A percentile compares a stretch with the other conserved stretches of the same genome.
phyloP scores from a whole-genome alignment of 2,329 filamentous ascomycete genomes.

The Aschersonia sp. region DNA sequence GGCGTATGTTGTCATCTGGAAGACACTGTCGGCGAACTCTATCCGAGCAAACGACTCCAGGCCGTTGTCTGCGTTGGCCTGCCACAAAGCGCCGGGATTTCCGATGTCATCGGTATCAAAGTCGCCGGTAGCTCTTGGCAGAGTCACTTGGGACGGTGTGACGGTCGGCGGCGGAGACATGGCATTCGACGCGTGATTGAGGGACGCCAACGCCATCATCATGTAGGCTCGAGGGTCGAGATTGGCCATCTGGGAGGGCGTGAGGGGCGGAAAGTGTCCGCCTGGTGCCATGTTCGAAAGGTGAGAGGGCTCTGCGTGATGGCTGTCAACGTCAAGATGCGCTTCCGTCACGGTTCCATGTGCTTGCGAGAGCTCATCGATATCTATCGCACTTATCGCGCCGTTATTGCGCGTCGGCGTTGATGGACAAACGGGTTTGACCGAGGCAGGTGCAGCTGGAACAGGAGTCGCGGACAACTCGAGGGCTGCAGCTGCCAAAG shows the following conservation, averaged over 20 bases:
- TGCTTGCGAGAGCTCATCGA: background rate
- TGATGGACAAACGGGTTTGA: conserved; percentile 3
- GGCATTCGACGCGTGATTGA: conserved; percentile 19
- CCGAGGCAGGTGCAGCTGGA: background rate
- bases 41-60: conserved; percentile 46
- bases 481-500: background rate
- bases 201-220: conserved; percentile 29
- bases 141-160: conserved; percentile 29
- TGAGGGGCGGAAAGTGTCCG: conserved; percentile 16
- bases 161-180: conserved; percentile 29
- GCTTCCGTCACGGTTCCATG: no score
- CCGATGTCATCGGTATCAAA: conserved; percentile 11
- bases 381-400: background rate
- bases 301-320: no score
- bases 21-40: conserved; percentile 61
- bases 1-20: conserved; percentile 64
- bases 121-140: conserved; percentile 22
- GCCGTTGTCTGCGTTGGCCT: conserved; percentile 21
- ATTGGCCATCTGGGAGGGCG: conserved; percentile 17
- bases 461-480: background rate
- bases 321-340: no score
- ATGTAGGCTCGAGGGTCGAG: conserved; percentile 25
- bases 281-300: no score
- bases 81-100: conserved; percentile 16
- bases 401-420: conserved; percentile 2